Percentiles rank a stretch among this genome's conserved stretches.
Conservation (phyloP, 176 grass and related monocot species). For the Oryza officinalis region DNA sequence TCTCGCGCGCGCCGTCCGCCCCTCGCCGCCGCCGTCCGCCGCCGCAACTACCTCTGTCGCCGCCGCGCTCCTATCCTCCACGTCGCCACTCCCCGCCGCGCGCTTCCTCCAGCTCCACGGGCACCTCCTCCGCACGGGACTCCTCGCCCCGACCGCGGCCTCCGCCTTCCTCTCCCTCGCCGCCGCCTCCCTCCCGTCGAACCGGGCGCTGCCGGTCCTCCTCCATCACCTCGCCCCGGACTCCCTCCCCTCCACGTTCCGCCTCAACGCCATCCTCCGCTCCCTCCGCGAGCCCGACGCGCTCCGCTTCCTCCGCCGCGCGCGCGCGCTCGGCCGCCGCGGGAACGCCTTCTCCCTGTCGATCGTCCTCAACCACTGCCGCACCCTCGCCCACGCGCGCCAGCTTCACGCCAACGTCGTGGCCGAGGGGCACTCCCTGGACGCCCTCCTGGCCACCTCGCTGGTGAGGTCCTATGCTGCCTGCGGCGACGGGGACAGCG, state of each 20-base stretch:
- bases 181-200: conserved; percentile 36
- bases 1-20: background rate
- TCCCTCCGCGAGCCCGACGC: conserved; percentile 29
- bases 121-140: conserved; percentile 53
- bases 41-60: background rate
- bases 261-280: conserved; percentile 58
- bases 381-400: conserved; percentile 15
- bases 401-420: conserved; percentile 59
- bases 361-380: conserved; percentile 55
- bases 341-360: conserved; percentile 66
- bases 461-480: conserved; percentile 9
- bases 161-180: conserved; percentile 51
- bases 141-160: background rate
- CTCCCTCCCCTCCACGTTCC: conserved; percentile 44
- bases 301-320: conserved; percentile 51
- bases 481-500: conserved; percentile 13
- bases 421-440: conserved; percentile 38
- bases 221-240: conserved; percentile 35
- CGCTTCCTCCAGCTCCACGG: conserved; percentile 55
- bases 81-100: conserved; percentile 2
- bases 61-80: conserved; percentile 37
- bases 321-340: conserved; percentile 53
- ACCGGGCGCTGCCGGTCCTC: conserved; percentile 24
- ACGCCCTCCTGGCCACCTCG: conserved; percentile 44
- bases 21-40: background rate